A percentile compares a stretch with the other conserved stretches of the same genome.
These are phyloP conservation scores for Apiospora aurea DNA, from an alignment of 2,329 filamentous ascomycete genomes.

Conservation along the genomic window DNA sequence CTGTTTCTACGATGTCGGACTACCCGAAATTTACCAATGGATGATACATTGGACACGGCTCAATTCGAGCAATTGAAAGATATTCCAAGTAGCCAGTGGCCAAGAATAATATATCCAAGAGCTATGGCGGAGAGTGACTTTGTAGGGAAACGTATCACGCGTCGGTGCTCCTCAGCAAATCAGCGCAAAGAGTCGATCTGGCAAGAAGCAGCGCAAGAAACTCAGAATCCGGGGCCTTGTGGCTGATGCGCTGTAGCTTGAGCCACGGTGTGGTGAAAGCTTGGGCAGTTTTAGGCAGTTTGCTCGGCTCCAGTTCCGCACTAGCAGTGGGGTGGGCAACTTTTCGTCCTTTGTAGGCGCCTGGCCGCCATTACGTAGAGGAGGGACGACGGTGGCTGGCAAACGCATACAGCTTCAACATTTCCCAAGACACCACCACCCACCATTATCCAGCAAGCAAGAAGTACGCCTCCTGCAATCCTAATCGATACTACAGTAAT, in stretches of 20 bases:
- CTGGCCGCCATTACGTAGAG: slow-evolving; percentile 10
- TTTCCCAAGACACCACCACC: neutral
- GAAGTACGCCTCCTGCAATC: too few relatives aligned
- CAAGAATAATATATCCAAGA: too few relatives aligned
- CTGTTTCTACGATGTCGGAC: too few relatives aligned
- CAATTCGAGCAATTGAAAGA: too few relatives aligned
- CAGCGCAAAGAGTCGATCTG: slow-evolving; percentile 21
- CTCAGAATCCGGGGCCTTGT: slow-evolving; percentile 25
- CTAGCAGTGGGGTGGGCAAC: neutral
- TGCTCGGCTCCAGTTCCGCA: neutral
- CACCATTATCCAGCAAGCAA: neutral
- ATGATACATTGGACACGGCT: too few relatives aligned
- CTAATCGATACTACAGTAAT: neutral
- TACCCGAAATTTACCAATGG: too few relatives aligned
- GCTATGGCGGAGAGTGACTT: neutral
- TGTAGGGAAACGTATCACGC: neutral
- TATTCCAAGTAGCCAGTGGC: too few relatives aligned
- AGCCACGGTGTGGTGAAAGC: neutral
- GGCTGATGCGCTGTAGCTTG: slow-evolving; percentile 4
- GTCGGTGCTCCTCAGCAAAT: neutral
- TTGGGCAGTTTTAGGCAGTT: neutral
- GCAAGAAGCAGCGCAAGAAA: slow-evolving; percentile 14
- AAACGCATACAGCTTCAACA: neutral
- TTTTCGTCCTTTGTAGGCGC: neutral
- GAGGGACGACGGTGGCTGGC: neutral